phyloP scores from a whole-genome alignment of 202 grass and related monocot species.

The Eragrostis tef region DNA sequence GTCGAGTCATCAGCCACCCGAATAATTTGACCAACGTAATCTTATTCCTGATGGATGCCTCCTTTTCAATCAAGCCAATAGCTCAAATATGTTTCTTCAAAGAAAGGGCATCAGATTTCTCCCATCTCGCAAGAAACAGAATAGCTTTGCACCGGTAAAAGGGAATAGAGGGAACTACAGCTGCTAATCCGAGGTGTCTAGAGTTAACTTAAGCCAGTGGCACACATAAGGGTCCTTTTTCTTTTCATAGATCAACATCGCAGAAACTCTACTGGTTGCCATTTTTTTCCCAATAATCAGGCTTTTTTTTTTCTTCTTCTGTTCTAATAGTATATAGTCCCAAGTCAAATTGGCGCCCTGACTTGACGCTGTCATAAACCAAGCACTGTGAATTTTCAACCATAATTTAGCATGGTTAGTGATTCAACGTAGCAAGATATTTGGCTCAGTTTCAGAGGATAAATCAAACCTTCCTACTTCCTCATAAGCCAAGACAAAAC shows the following conservation, averaged over 20 bases:
- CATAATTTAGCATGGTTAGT: no score
- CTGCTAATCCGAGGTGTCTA: neutral
- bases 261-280: neutral
- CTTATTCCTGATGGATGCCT: neutral
- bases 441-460: neutral
- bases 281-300: neutral
- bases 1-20: neutral
- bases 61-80: neutral
- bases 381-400: no score
- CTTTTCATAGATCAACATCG: neutral
- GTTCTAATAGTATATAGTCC: no score
- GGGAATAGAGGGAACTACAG: neutral
- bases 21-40: constrained; percentile 4
- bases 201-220: neutral
- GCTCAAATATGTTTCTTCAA: neutral
- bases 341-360: no score
- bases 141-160: neutral
- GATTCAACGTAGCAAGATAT: neutral
- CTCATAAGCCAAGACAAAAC: constrained; percentile 3
- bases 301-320: no score
- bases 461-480: neutral
- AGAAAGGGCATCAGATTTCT: neutral
- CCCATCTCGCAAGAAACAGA: neutral
- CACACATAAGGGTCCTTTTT: neutral
- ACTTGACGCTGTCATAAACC: no score